Evolutionary conservation across 805 yeast genomes (phyloP).

Genomic region (Tetrapisispora pingtungensis): DNA sequence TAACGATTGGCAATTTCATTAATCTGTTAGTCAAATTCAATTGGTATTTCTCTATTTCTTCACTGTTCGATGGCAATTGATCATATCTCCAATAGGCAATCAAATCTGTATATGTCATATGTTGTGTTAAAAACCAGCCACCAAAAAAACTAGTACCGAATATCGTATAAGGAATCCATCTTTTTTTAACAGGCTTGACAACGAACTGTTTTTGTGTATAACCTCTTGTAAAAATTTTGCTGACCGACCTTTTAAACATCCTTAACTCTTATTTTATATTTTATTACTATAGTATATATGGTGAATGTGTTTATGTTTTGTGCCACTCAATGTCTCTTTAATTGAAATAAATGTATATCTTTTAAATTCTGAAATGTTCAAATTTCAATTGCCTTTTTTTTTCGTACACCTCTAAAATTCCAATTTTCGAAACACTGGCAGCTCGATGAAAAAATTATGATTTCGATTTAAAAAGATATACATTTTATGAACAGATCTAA

Average conservation of each 20-base stretch:
- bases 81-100: constrained; percentile 29
- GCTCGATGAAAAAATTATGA: too few species aligned
- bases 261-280: too few species aligned
- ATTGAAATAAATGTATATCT: too few species aligned
- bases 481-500: too few species aligned
- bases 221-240: constrained; percentile 9
- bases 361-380: too few species aligned
- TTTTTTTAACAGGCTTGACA: constrained; percentile 6
- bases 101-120: constrained; percentile 28
- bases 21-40: constrained; percentile 37
- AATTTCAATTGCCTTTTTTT: too few species aligned
- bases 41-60: constrained; percentile 24
- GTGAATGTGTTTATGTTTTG: too few species aligned
- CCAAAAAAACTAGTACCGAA: constrained; percentile 24
- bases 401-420: too few species aligned
- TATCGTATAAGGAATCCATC: constrained; percentile 20
- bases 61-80: constrained; percentile 21
- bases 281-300: too few species aligned
- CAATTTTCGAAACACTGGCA: too few species aligned
- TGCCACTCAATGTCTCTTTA: too few species aligned
- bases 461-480: too few species aligned
- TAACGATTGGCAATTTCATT: constrained; percentile 41
- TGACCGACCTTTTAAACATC: neutral
- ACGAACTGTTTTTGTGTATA: constrained; percentile 7
- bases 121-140: constrained; percentile 28